Conservation (phyloP, 31 red algal genomes). For the Asparagopsis taxiformis region DNA sequence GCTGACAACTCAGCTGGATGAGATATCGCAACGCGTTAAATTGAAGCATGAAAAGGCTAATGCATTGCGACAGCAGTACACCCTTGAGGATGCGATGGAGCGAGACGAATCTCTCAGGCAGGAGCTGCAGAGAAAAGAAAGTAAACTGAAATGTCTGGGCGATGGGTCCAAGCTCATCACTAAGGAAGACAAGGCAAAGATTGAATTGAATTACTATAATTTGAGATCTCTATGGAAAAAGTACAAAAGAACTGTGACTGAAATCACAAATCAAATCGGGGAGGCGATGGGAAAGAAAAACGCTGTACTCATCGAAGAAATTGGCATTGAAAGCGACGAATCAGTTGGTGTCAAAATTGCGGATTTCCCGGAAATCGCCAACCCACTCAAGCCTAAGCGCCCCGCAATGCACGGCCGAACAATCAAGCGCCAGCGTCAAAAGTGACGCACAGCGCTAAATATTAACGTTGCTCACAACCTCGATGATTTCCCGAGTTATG, state of each 20-base stretch:
- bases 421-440: conserved; percentile 21
- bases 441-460: conserved; percentile 18
- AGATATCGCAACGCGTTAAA: conserved; percentile 14
- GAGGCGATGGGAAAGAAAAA: conserved; percentile 70
- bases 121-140: conserved; percentile 26
- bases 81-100: conserved; percentile 49
- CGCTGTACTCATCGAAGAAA: conserved; percentile 56
- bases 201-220: conserved; percentile 49
- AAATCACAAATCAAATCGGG: conserved; percentile 55
- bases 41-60: neutral
- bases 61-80: conserved; percentile 14
- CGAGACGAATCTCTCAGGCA: conserved; percentile 16
- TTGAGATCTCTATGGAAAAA: conserved; percentile 55
- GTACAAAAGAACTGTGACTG: conserved; percentile 63
- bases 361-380: conserved; percentile 60
- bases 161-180: conserved; percentile 70
- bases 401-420: neutral
- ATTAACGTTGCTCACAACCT: conserved; percentile 41
- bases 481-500: conserved; percentile 68
- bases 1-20: conserved; percentile 18
- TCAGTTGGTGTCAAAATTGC: conserved; percentile 51
- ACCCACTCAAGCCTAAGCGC: conserved; percentile 26
- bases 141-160: conserved; percentile 24
- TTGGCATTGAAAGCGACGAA: conserved; percentile 78
- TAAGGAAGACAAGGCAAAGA: conserved; percentile 55